Evolutionary conservation across 2,329 filamentous ascomycete genomes (phyloP), one percentile per base, ranked within the genome.

Genomic region (Trichoderma pleuroti): DNA sequence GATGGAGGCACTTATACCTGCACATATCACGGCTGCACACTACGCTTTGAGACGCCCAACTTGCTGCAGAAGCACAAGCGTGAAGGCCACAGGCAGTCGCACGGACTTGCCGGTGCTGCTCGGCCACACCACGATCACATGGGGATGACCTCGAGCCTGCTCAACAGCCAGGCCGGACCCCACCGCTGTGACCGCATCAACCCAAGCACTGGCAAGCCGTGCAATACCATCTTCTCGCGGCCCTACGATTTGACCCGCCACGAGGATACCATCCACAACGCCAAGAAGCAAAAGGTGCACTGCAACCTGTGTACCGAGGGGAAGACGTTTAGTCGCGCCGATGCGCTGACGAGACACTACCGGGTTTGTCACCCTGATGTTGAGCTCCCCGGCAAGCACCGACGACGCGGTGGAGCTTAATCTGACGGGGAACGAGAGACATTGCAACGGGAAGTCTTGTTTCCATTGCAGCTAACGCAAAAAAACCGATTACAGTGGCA

Each of bases 241-340:
- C 96, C 96, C 1, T 99, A 99, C 84, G 96, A 99, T 81, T 86
- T 99, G 66, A 99, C 96, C 0, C 88, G 96, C 26, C 96, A 99
- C 78, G 96, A 99, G 80, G 95, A 98, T 75, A 98, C 96, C 0
- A 98, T 98, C 74, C 96, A 98, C 86, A 98, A 98, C 76, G 91
- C 90, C 1, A 90, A 93, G 76, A 98, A 98, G 85, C 91, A 94
- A 80, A 98, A 98, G 84, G 94, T 98, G 9, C 91, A 93, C 57
- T 99, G 96, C 81, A 90, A 94, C 73, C 83, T 97, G 61, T 99
- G 96, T 82, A 94, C 93, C 2, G 94, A 98, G 76, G 95, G 98
- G 78, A 98, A 98, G 86, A 97, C 93, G 0, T 99, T 99, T 78
- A 97, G 94, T 76, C 90, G 96, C 71, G 96, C 95, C 74, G 96